Evolutionary conservation across 2,329 filamentous ascomycete genomes (phyloP).

Genomic region (Colletotrichum melonis): DNA sequence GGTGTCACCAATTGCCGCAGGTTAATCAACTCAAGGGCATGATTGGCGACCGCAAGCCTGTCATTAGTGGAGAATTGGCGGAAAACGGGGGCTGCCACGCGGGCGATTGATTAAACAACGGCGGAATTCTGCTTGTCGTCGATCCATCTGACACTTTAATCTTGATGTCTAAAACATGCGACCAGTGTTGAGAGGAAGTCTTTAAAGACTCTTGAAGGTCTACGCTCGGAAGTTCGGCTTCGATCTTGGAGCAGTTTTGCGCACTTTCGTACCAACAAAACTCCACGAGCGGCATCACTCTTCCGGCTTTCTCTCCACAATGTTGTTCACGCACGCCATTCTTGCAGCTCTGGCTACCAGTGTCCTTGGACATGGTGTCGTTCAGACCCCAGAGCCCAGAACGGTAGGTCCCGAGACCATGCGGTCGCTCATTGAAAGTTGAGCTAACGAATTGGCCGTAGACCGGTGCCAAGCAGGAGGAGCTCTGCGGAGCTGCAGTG

Average conservation of each 20-base stretch:
- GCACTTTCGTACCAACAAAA: not conserved
- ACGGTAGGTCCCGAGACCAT: not conserved
- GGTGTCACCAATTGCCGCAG: conserved; percentile 3
- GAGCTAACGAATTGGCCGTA: conserved; percentile 8
- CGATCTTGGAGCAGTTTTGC: not conserved
- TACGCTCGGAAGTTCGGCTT: not conserved
- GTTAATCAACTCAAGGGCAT: conserved; percentile 10
- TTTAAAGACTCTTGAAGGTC: not conserved
- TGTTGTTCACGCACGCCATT: conserved; percentile 22
- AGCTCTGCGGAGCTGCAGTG: conserved; percentile 39
- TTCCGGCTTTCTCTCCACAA: not conserved
- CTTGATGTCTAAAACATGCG: not conserved
- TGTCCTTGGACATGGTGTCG: conserved; percentile 26
- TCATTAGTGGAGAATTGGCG: conserved; percentile 3
- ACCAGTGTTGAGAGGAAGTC: not conserved
- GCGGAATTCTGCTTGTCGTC: conserved; percentile 13
- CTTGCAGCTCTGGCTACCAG: conserved; percentile 21
- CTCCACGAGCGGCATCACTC: not conserved
- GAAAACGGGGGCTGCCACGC: not conserved
- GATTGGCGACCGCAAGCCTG: conserved; percentile 3
- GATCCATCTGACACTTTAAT: conserved; percentile 29
- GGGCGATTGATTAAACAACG: conserved; percentile 13
- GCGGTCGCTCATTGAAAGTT: too few relatives aligned
- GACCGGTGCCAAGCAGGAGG: conserved; percentile 40
- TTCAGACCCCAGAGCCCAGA: conserved; percentile 27